Evolutionary conservation across 331 rosid species (phyloP).

Genomic region (Erythrophleum ivorense): DNA sequence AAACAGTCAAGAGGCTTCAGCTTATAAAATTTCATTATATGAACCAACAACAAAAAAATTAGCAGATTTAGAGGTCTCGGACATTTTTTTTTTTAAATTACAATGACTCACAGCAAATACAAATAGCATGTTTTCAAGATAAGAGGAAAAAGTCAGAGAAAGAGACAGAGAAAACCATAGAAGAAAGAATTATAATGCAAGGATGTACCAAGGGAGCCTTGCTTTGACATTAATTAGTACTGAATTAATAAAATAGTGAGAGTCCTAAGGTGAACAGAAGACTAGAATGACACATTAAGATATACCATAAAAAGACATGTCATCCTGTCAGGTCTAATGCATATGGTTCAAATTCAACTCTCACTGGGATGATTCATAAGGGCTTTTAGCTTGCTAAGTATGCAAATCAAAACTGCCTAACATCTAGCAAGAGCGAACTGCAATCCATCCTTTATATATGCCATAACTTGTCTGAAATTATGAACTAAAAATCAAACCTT

Average conservation of each 20-base stretch:
- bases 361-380: background rate
- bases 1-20: too few relatives aligned
- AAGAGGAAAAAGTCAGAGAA: constrained; percentile 27
- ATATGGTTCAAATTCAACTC: constrained; percentile 19
- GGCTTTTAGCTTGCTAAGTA: background rate
- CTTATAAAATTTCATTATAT: too few relatives aligned
- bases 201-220: constrained; percentile 7
- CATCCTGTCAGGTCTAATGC: background rate
- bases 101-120: constrained; percentile 24
- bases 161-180: constrained; percentile 28
- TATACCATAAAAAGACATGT: background rate
- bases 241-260: too few relatives aligned
- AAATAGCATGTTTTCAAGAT: constrained; percentile 15
- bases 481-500: constrained; percentile 65
- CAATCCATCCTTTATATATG: background rate
- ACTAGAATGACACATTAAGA: constrained; percentile 17
- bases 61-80: constrained; percentile 7
- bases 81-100: constrained; percentile 11
- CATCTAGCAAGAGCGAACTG: background rate
- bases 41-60: too few relatives aligned
- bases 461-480: constrained; percentile 7
- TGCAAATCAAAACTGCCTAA: background rate
- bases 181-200: constrained; percentile 5
- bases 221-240: too few relatives aligned
- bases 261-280: constrained; percentile 2